These are phyloP conservation scores for Xylaria sp. DNA, from an alignment of 2,329 filamentous ascomycete genomes.

Conservation along the genomic window DNA sequence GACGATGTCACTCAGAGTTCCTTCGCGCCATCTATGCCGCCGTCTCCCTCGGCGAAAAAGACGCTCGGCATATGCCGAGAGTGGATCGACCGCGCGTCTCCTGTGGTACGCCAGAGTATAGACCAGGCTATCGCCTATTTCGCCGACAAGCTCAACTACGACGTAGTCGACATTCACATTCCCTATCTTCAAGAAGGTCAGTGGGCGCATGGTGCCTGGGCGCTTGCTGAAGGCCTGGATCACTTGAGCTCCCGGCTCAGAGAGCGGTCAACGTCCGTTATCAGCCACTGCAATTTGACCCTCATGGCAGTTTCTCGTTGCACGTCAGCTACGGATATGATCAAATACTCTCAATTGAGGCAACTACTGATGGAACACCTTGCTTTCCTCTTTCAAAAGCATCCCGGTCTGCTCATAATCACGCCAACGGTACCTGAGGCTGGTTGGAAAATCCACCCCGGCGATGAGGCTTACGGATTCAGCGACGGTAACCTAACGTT, in stretches of 20 bases:
- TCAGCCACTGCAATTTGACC: constrained; percentile 76
- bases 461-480: constrained; percentile 75
- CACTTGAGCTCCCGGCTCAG: constrained; percentile 56
- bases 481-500: constrained; percentile 78
- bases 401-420: constrained; percentile 82
- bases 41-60: constrained; percentile 59
- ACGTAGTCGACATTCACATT: constrained; percentile 69
- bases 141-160: constrained; percentile 58
- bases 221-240: constrained; percentile 75
- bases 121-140: constrained; percentile 68
- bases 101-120: constrained; percentile 70
- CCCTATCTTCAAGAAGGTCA: constrained; percentile 77
- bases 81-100: constrained; percentile 77
- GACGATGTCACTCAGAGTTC: constrained; percentile 67
- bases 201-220: constrained; percentile 79
- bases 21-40: constrained; percentile 69
- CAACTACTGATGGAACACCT: constrained; percentile 68
- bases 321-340: constrained; percentile 74
- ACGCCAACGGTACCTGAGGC: constrained; percentile 80
- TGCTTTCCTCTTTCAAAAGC: constrained; percentile 63
- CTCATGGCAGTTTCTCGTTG: constrained; percentile 72
- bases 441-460: constrained; percentile 74
- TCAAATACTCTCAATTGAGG: constrained; percentile 79
- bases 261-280: constrained; percentile 60
- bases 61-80: constrained; percentile 75